Conservation (phyloP, 345 rosid species). For the Lepidium didymum region DNA sequence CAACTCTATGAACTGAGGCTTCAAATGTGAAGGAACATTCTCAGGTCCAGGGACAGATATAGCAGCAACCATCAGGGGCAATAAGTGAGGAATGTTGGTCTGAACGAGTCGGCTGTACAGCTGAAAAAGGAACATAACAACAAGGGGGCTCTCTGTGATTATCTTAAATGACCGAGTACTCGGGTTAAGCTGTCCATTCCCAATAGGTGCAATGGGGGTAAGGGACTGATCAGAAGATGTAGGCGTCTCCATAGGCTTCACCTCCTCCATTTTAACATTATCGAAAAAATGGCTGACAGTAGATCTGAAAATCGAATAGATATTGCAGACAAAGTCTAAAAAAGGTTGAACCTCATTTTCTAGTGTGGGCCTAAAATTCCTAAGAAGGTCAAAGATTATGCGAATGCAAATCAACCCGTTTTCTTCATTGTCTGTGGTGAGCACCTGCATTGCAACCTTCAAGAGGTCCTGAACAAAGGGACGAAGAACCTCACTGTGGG, state of each 20-base stretch:
- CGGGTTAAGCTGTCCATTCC: constrained; percentile 80
- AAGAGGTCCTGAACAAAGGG: constrained; percentile 97
- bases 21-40: constrained; percentile 79
- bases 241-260: constrained; percentile 72
- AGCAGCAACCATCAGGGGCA: constrained; percentile 96
- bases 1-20: constrained; percentile 81
- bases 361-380: constrained; percentile 87
- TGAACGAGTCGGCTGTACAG: constrained; percentile 88
- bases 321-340: constrained; percentile 92
- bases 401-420: constrained; percentile 93
- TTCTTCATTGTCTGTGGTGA: constrained; percentile 90
- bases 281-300: constrained; percentile 92
- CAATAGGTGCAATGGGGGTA: constrained; percentile 38
- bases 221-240: constrained; percentile 66
- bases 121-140: constrained; percentile 97
- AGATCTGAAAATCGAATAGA: constrained; percentile 73
- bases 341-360: constrained; percentile 96
- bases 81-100: constrained; percentile 84
- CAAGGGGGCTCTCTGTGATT: constrained; percentile 96
- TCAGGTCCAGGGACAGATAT: constrained; percentile 97
- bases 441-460: constrained; percentile 96
- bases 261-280: constrained; percentile 55
- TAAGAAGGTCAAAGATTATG: constrained; percentile 85
- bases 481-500: constrained; percentile 95
- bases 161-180: constrained; percentile 93